These are phyloP conservation scores for Crithidia fasciculata DNA, from an alignment of 208 protist species.

Conservation along the genomic window DNA sequence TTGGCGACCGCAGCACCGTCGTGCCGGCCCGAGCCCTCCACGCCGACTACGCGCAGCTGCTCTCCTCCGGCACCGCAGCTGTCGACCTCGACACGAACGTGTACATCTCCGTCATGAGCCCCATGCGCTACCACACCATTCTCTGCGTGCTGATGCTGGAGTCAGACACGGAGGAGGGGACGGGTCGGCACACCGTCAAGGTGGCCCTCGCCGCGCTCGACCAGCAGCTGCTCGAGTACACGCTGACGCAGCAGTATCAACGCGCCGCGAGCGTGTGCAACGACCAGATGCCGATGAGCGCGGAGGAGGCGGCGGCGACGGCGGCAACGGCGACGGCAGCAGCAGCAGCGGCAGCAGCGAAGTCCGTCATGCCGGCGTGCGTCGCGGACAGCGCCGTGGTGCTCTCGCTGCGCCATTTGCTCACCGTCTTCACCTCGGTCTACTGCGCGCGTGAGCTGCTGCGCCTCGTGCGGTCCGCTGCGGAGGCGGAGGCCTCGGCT, in stretches of 20 bases:
- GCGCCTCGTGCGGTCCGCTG: conserved; percentile 8
- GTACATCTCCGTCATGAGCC: conserved; percentile 43
- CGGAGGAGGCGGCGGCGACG: background rate
- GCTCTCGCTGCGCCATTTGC: conserved; percentile 51
- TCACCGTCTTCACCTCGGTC: conserved; percentile 61
- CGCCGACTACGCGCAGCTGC: conserved; percentile 36
- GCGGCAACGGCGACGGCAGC: conserved; percentile 1
- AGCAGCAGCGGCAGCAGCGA: conserved; percentile 1
- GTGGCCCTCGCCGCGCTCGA: conserved; percentile 59
- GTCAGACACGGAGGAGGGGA: conserved; percentile 35
- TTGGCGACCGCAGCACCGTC: conserved; percentile 54
- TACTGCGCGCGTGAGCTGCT: conserved; percentile 51
- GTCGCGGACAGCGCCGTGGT: conserved; percentile 43
- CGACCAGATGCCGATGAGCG: conserved; percentile 12
- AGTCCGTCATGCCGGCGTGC: conserved; percentile 43
- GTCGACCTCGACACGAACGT: conserved; percentile 35
- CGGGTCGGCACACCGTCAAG: conserved; percentile 29
- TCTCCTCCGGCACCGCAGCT: conserved; percentile 23
- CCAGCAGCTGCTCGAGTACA: conserved; percentile 57
- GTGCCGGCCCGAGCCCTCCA: conserved; percentile 38
- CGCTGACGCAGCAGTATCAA: conserved; percentile 55
- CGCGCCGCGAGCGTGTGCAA: conserved; percentile 7
- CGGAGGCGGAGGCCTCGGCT: conserved; percentile 17
- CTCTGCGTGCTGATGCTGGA: conserved; percentile 51
- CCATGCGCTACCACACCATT: conserved; percentile 50